phyloP scores from a whole-genome alignment of 1,284 basidiomycete species.

The Pseudozyma sp. region DNA sequence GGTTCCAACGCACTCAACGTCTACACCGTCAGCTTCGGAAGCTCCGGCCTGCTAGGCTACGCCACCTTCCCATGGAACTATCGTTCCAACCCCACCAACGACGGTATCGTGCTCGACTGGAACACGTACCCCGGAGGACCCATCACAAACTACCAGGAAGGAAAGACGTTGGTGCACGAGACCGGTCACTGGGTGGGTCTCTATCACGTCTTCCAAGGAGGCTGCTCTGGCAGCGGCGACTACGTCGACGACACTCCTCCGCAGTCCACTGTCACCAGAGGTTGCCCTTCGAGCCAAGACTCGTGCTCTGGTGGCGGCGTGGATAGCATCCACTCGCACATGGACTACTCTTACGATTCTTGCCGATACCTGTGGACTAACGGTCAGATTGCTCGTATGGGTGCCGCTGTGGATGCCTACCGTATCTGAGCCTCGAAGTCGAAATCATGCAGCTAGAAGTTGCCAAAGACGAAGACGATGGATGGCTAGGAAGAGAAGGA shows the following conservation, averaged over 20 bases:
- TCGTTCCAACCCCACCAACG: slow-evolving; percentile 68
- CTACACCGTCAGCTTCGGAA: slow-evolving; percentile 71
- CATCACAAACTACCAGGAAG: slow-evolving; percentile 71
- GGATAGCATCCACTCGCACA: slow-evolving; percentile 34
- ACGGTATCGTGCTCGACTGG: slow-evolving; percentile 36
- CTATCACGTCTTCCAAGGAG: slow-evolving; percentile 76
- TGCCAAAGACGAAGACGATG: no score
- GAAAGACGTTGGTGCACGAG: slow-evolving; percentile 74
- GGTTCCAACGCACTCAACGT: slow-evolving; percentile 72
- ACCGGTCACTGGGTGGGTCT: slow-evolving; percentile 71
- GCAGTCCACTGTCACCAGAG: slow-evolving; percentile 34
- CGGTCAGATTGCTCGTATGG: slow-evolving; percentile 35
- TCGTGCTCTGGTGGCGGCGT: slow-evolving; percentile 44
- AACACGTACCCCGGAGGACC: slow-evolving; percentile 71
- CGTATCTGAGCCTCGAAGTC: slow-evolving; percentile 9
- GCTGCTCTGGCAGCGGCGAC: slow-evolving; percentile 73
- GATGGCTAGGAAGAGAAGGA: no score
- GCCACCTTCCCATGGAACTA: slow-evolving; percentile 71
- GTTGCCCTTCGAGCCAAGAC: slow-evolving; percentile 43
- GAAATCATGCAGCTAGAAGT: no score
- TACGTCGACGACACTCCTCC: slow-evolving; percentile 72
- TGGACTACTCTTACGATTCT: slow-evolving; percentile 42
- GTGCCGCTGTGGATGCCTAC: slow-evolving; percentile 33
- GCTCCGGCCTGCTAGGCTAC: slow-evolving; percentile 65
- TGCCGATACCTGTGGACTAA: slow-evolving; percentile 29